Evolutionary conservation across 2,329 filamentous ascomycete species (phyloP), one percentile per base, ranked within the genome.

Genomic region (Drechslerella stenobrocha): DNA sequence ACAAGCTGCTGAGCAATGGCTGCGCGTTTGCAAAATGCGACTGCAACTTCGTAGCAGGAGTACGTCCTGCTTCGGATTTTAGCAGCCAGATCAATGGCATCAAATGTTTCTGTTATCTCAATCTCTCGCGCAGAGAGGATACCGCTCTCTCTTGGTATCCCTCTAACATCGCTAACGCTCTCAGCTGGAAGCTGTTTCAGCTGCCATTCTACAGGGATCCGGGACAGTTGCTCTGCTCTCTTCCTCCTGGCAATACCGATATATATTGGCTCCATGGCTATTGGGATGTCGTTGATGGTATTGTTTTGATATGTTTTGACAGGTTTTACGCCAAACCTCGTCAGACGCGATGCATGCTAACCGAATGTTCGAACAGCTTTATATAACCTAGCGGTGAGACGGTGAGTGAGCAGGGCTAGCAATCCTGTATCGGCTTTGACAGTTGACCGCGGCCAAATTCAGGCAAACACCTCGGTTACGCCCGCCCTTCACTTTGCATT

Each of bases 11-110:
- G 79, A 1, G 78, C 79, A 42, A 81, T 77, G 0, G 79, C 78
- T 1, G 80, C 79, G 4, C 80, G 76, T 71, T 81, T 81, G 69
- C 79, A 80, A 70, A 81, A 81, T n/a, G 79, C 80, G 2, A 74
- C 74, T 0, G 77, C 74, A 1, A 81, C 77, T n/a, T 78, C 77
- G 35, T 73, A 70, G 0, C 74, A 73, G 2, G 70, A 75, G 44
- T 70, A 73, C 23, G 70, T 50, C 13, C 71, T 60, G 11, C 46
- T 53, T 15, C 56, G 60, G 6, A 81, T 77, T 7, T 76, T 77
- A 24, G 73, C 74, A 0, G 78, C 77, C 3, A 82, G 75, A 1
- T 72, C 76, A 2, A 75, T 73, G 0, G 77, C 79, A 69, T 81
- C 79, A 48, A 79, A 78, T 11, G 75, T 74, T 30, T 80, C 78